Evolutionary conservation across 306 rosid genomes (phyloP).

Genomic region (Parietaria judaica): DNA sequence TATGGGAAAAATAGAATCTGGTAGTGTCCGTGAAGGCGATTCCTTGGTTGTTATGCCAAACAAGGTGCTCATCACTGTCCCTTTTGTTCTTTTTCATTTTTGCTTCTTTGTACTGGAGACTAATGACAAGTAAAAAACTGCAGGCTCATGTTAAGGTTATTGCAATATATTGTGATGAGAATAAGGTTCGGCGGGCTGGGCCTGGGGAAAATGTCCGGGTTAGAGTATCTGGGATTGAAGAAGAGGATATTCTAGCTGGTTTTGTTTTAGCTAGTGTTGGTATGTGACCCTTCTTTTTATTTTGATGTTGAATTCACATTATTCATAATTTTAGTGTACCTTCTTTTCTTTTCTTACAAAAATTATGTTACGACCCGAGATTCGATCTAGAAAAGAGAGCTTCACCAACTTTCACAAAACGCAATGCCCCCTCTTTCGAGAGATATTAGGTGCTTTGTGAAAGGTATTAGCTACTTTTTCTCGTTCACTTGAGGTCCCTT

Average conservation of each 20-base stretch:
- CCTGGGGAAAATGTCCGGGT: slow-evolving; percentile 98
- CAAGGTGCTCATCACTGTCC: slow-evolving; percentile 42
- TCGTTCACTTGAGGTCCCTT: too few relatives aligned
- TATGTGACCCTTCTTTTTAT: slow-evolving; percentile 19
- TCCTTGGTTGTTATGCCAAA: slow-evolving; percentile 84
- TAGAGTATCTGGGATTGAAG: slow-evolving; percentile 79
- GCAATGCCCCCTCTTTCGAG: too few relatives aligned
- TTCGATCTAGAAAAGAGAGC: too few relatives aligned
- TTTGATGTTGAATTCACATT: not conserved
- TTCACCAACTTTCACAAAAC: too few relatives aligned
- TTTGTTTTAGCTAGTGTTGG: slow-evolving; percentile 80
- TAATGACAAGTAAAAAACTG: slow-evolving; percentile 12
- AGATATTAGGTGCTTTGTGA: too few relatives aligned
- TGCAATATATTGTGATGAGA: slow-evolving; percentile 60
- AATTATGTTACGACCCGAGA: too few relatives aligned
- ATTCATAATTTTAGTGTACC: too few relatives aligned
- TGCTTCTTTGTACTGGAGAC: slow-evolving; percentile 1
- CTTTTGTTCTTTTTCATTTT: not conserved
- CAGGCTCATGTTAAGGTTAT: slow-evolving; percentile 80
- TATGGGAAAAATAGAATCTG: slow-evolving; percentile 99
- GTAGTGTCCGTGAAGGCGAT: slow-evolving; percentile 71
- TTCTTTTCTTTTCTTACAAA: too few relatives aligned
- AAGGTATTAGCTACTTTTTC: too few relatives aligned
- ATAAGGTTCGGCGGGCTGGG: slow-evolving; percentile 67
- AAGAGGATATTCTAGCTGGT: slow-evolving; percentile 71